Conservation (phyloP, 164 flowering plant genomes). For the Vitis rotundifolia region DNA sequence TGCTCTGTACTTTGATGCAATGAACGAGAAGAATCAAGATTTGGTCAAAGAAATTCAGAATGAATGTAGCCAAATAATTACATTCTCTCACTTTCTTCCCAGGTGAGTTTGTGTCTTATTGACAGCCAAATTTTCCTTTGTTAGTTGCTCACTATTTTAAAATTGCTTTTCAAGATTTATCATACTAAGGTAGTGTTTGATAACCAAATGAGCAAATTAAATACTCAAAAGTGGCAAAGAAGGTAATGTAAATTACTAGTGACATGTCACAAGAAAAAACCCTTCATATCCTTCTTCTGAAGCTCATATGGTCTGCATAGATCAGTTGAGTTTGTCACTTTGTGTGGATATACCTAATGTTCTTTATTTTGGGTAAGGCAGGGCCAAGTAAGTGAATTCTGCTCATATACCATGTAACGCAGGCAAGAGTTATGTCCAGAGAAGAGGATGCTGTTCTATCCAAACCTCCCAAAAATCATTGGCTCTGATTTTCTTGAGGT, state of each 20-base stretch:
- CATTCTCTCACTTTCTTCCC: conserved; percentile 87
- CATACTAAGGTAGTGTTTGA: too few species aligned
- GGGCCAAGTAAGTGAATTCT: background rate
- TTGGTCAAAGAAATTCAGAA: conserved; percentile 43
- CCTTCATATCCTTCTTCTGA: background rate
- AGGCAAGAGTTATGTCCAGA: conserved; percentile 93
- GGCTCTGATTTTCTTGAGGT: conserved; percentile 76
- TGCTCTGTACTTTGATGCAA: conserved; percentile 62
- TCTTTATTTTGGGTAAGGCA: background rate
- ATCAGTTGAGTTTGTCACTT: background rate
- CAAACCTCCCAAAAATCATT: conserved; percentile 78
- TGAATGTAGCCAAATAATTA: conserved; percentile 54
- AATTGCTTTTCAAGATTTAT: background rate
- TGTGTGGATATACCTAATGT: too few species aligned
- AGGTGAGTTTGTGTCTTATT: conserved; percentile 44
- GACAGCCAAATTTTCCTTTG: background rate
- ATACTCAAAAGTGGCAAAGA: too few species aligned
- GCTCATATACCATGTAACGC: conserved; percentile 3
- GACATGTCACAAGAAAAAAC: background rate
- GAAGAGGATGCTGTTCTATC: conserved; percentile 90
- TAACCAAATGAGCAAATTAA: too few species aligned
- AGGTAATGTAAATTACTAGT: too few species aligned
- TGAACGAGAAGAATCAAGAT: conserved; percentile 54
- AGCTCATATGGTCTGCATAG: background rate
- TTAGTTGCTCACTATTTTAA: background rate